Percentiles rank a stretch among this genome's conserved stretches.
phyloP scores from a whole-genome alignment of 805 yeast genomes.

The Starmerella roubikii region DNA sequence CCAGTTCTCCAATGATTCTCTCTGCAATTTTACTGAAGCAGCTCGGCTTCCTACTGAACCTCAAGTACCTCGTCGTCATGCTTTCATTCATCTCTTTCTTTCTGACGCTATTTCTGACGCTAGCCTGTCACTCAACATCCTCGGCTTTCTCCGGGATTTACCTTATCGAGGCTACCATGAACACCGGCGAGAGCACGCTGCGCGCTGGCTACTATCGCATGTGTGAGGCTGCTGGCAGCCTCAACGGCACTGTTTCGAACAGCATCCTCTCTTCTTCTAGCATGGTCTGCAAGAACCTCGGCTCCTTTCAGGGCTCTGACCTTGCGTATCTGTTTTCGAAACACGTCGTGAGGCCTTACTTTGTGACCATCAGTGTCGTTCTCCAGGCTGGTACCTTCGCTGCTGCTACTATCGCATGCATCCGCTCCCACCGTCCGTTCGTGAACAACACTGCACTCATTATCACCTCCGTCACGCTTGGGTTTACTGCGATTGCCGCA shows the following conservation, averaged over 20 bases:
- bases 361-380: slow-evolving; percentile 7
- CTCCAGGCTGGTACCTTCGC: slow-evolving; percentile 1
- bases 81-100: slow-evolving; percentile 7
- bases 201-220: slow-evolving; percentile 10
- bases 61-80: background rate
- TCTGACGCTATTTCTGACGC: slow-evolving; percentile 9
- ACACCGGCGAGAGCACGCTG: background rate
- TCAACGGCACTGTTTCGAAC: background rate
- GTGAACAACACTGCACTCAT: background rate
- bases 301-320: background rate
- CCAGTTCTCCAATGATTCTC: no score
- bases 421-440: no score
- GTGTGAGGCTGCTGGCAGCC: slow-evolving; percentile 1
- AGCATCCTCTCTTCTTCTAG: background rate
- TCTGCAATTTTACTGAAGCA: background rate
- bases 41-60: background rate
- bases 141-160: slow-evolving; percentile 7
- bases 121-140: slow-evolving; percentile 7
- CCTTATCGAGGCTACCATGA: slow-evolving; percentile 4
- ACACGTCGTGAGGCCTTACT: slow-evolving; percentile 16
- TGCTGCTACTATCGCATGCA: background rate
- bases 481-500: slow-evolving; percentile 9
- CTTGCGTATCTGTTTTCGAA: slow-evolving; percentile 9
- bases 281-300: background rate
- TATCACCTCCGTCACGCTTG: slow-evolving; percentile 3